Conservation (phyloP, 306 rosid genomes). For the Fragaria ananassa region DNA sequence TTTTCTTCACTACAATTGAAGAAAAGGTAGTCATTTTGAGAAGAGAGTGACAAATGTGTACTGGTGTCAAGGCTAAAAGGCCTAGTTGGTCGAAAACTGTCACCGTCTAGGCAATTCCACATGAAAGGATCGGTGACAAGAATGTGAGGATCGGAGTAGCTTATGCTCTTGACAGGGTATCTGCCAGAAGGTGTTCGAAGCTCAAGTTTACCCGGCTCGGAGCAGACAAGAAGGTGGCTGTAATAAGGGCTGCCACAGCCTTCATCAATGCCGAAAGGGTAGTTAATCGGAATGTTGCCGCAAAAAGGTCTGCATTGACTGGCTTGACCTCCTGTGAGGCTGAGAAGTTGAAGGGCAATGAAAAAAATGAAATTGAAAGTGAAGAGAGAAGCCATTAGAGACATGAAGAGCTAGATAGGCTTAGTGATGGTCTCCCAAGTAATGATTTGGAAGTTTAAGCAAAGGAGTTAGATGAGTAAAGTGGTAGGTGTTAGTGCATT, state of each 20-base stretch:
- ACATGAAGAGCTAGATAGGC: slow-evolving; percentile 10
- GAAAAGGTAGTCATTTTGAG: slow-evolving; percentile 80
- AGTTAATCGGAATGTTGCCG: slow-evolving; percentile 64
- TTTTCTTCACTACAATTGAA: slow-evolving; percentile 71
- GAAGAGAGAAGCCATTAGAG: slow-evolving; percentile 24
- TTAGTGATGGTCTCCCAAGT: slow-evolving; percentile 5
- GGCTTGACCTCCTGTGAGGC: slow-evolving; percentile 37
- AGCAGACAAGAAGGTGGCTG: slow-evolving; percentile 62
- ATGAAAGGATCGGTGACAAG: slow-evolving; percentile 73
- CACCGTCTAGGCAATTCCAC: slow-evolving; percentile 80
- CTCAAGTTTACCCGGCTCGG: slow-evolving; percentile 47
- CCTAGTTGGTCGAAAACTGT: slow-evolving; percentile 58
- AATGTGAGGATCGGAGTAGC: slow-evolving; percentile 76
- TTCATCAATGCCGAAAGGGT: slow-evolving; percentile 86
- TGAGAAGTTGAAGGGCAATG: slow-evolving; percentile 25
- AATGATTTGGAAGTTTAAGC: neutral
- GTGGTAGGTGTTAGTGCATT: slow-evolving; percentile 11
- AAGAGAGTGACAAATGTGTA: slow-evolving; percentile 64
- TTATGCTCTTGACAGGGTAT: slow-evolving; percentile 61
- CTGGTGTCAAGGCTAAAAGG: slow-evolving; percentile 77
- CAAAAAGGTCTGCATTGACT: slow-evolving; percentile 73
- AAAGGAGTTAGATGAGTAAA: slow-evolving; percentile 27
- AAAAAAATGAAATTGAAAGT: slow-evolving; percentile 11
- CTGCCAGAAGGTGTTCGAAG: slow-evolving; percentile 82
- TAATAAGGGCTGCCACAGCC: slow-evolving; percentile 94